Conservation (phyloP, 257 asterid species). For the Verbena officinalis region DNA sequence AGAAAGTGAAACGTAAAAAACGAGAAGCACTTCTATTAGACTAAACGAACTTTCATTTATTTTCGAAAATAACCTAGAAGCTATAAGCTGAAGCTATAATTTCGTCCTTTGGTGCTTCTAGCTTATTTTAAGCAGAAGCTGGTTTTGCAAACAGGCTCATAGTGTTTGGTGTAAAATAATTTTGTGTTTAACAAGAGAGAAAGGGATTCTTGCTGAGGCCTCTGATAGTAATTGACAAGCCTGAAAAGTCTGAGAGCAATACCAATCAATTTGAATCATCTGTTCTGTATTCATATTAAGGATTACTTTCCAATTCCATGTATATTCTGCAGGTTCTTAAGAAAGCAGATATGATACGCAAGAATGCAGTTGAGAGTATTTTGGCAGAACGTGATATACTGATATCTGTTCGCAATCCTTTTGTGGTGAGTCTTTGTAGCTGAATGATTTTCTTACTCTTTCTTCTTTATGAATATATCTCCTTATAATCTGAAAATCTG, state of each 20-base stretch:
- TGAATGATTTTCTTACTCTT: constrained; percentile 26
- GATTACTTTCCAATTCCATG: constrained; percentile 22
- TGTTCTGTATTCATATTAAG: constrained; percentile 2
- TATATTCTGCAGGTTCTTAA: constrained; percentile 71
- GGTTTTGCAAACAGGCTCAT: too few species aligned
- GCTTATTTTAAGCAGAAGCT: too few species aligned
- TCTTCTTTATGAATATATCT: constrained; percentile 26
- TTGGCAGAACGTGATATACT: constrained; percentile 98
- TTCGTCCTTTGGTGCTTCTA: too few species aligned
- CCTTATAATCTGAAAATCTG: constrained; percentile 33
- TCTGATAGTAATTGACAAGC: constrained; percentile 14
- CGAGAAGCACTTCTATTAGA: too few species aligned
- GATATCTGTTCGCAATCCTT: constrained; percentile 97
- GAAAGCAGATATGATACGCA: constrained; percentile 98
- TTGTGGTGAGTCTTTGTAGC: constrained; percentile 83
- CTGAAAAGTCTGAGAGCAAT: constrained; percentile 8
- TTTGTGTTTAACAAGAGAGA: not conserved
- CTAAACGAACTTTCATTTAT: too few species aligned
- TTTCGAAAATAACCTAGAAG: too few species aligned
- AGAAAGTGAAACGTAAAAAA: too few species aligned
- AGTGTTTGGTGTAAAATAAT: constrained; percentile 1
- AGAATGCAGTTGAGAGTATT: constrained; percentile 99
- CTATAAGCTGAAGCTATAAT: too few species aligned
- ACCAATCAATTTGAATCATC: not conserved
- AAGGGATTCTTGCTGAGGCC: constrained; percentile 12